Base-by-base conservation (phyloP, 2,329 filamentous ascomycete genomes). In the Colletotrichum tanaceti region DNA sequence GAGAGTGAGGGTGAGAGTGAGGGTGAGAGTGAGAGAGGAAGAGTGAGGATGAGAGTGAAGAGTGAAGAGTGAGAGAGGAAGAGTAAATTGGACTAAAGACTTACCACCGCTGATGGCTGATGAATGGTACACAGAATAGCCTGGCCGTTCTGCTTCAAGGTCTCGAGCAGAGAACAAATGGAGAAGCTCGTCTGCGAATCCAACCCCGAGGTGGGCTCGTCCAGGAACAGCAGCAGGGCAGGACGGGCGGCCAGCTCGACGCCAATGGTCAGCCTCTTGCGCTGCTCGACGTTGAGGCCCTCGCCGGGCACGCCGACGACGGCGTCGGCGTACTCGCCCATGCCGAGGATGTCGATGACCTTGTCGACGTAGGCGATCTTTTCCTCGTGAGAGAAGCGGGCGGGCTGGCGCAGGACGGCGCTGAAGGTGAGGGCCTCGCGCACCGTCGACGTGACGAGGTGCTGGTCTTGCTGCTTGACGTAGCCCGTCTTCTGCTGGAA, bases 201-300 rank as follows among this genome's bases (percentile, higher is more conserved):
- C 16, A 93, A 83, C 75, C 91, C 91, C 11, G 90, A 93, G 3
- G 91, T 93, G 2, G 91, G 91, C 75, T 93, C 91, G 73, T 94
- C 91, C 24, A 93, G 82, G 81, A 93, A 93, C 14, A 93, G 84
- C 55, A 93, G 84, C 3, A 93, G 80, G 43, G 90, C 85, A 1
- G 91, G 91, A 74, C 91, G 91, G 1, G 91, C 91, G n/a, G 90
- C 91, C 5, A 94, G 81, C 75, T 94, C 91, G 3, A 93, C 91
- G 74, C 90, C 91, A 68, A 93, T 93, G 0, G 91, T 93, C 16
- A 93, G 82, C 71, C 90, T 86, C 58, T 83, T 83, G 3, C 81
- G 74, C 66, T 84, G 80, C 68, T 84, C 81, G 0, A 80, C 77
- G 69, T 87, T 77, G 1, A 77, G 64, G 0, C 77, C 77, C 81